Base-by-base conservation (phyloP, 371 early-diverging fungal genomes). In the Mortierella sp. region DNA sequence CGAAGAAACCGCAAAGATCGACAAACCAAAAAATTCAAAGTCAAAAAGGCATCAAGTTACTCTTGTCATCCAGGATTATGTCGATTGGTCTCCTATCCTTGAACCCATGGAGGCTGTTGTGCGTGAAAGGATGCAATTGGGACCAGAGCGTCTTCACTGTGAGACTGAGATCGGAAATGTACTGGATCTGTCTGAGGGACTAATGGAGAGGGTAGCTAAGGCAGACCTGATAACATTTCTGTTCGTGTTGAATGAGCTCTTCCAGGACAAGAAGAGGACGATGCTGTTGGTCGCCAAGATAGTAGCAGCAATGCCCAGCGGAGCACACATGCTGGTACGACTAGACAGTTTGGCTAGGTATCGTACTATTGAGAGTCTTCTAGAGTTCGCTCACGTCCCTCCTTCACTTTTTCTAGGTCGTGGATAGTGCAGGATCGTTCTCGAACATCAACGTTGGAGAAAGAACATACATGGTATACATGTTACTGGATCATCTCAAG, bases 381-480 rank as follows among this genome's bases (percentile, higher is more conserved):
- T 25, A 0, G 3, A 28, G 14, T 1, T 28, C 28, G 25, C 13
- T 37, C 24, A 25, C 48, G 13, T 24, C 19, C 37, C 13, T 17
- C 41, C 41, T 10, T 13, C 21, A 13, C 0, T 24, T 27, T 14
- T 49, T 9, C 19, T 67, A 89, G 89, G 85, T 96, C 10, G 94
- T 93, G 6, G 97, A 96, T 72, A 95, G 95, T 2, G 97, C 97
- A 2, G 95, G 96, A n/a, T 93, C 94, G 2, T 96, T 96, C 72
- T 95, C 95, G 7, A 91, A 94, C 59, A 78, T 94, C 29, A 83
- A 87, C 50, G 88, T 96, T 5, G 94, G 92, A 16, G 82, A 80
- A 48, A 86, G 84, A 27, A 86, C 84, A 8, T 95, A 95, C 66
- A 95, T 94, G 96, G 89, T 94, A 1, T 94, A 94, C 70, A 89